Percentiles rank a stretch among this genome's conserved stretches.
Evolutionary conservation across 495 filamentous ascomycete species (phyloP).

Genomic region (Aspergillus indologenus): DNA sequence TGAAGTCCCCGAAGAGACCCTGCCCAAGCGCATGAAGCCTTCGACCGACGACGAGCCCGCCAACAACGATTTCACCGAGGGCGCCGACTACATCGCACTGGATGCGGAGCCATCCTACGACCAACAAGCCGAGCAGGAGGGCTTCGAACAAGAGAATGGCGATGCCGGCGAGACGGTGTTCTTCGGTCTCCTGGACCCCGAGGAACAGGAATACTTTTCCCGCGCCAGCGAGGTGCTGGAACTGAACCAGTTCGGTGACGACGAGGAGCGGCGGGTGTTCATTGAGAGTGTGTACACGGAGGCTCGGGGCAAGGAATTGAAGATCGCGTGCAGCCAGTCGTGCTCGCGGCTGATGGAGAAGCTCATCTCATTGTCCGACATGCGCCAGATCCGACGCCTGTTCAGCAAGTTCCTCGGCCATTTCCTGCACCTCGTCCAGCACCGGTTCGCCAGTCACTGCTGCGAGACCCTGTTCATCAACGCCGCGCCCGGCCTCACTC

Average conservation of each 20-base stretch:
- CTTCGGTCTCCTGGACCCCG: constrained; percentile 83
- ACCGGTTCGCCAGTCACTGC: constrained; percentile 94
- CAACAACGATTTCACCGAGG: constrained; percentile 21
- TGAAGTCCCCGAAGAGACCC: constrained; percentile 37
- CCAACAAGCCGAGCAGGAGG: constrained; percentile 20
- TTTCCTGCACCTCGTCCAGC: constrained; percentile 84
- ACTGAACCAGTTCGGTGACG: constrained; percentile 73
- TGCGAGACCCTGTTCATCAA: constrained; percentile 89
- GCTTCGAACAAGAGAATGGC: constrained; percentile 10
- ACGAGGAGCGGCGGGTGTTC: constrained; percentile 77
- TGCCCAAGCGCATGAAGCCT: constrained; percentile 40
- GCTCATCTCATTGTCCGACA: constrained; percentile 75
- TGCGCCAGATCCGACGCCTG: constrained; percentile 76
- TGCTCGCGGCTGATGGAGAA: constrained; percentile 92
- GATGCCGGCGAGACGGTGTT: constrained; percentile 54
- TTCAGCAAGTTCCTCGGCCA: constrained; percentile 84
- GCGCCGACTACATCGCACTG: constrained; percentile 40
- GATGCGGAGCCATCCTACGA: constrained; percentile 22
- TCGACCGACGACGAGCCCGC: constrained; percentile 26
- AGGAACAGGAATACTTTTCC: constrained; percentile 94
- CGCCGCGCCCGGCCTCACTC: constrained; percentile 71
- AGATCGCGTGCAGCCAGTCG: constrained; percentile 90
- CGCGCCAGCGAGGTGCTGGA: constrained; percentile 85
- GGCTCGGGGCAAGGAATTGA: constrained; percentile 87
- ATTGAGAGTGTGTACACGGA: constrained; percentile 82